A percentile compares a stretch with the other conserved stretches of the same genome.
These are phyloP conservation scores for Pythium plurisporium DNA, from an alignment of 352 stramenopile species.

Conservation along the genomic window DNA sequence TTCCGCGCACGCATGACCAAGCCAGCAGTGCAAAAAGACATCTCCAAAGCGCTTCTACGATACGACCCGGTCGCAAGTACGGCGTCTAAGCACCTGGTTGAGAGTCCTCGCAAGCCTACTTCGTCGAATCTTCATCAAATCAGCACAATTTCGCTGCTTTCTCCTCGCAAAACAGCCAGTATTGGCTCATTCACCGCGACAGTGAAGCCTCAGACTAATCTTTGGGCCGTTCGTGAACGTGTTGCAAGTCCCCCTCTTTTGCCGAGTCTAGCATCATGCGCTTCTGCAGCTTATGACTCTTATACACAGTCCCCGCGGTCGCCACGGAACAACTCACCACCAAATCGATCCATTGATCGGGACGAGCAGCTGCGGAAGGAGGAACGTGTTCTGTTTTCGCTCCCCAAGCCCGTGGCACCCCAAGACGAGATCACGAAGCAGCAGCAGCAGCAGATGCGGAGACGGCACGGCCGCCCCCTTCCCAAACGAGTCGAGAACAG, in stretches of 20 bases:
- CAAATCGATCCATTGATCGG: background rate
- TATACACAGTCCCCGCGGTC: background rate
- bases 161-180: background rate
- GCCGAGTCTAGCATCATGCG: background rate
- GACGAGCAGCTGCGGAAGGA: constrained; percentile 33
- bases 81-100: too few species aligned
- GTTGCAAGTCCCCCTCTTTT: background rate
- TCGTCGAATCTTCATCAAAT: background rate
- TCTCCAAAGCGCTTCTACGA: constrained; percentile 7
- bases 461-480: constrained; percentile 35
- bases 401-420: constrained; percentile 15
- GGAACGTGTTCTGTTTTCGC: constrained; percentile 19
- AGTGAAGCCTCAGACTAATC: background rate
- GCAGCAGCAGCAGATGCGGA: constrained; percentile 28
- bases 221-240: background rate
- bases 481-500: constrained; percentile 32
- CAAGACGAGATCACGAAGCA: background rate
- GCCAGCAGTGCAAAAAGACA: background rate
- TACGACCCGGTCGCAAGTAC: too few species aligned
- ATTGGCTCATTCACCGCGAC: constrained; percentile 8
- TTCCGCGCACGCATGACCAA: background rate
- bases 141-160: background rate
- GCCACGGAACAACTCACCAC: background rate
- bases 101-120: background rate
- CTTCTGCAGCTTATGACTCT: background rate